Base-by-base conservation (phyloP, 176 grass and related monocot species). In the Oryza brachyantha region DNA sequence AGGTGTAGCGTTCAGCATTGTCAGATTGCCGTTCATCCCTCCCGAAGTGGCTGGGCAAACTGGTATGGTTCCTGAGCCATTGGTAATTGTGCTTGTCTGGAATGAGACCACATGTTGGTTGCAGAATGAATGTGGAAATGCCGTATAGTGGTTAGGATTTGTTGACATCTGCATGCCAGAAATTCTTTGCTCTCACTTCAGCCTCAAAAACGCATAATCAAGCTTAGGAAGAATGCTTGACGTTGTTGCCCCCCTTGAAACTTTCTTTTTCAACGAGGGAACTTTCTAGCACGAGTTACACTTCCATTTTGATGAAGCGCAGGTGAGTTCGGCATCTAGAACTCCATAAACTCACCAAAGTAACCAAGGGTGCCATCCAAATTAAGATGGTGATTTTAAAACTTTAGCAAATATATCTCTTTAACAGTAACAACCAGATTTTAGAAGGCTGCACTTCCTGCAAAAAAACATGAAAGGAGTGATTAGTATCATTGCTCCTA, bases 71-170 rank as follows among this genome's bases (percentile, higher is more conserved):
- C 59, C 90, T n/a, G 59, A 48, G 72, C 75, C 73, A 57, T 68
- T 90, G 59, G 88, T 82, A 77, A 86, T 13, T 73, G 86, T 52
- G 31, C 84, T 78, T 5, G 86, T 74, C 73, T 99, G 96, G 91
- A 99, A 96, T 4, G 92, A 99, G 89, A 99, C 92, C 57, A 96
- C 81, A 77, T 86, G 93, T 74, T 99, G 92, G 61, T 91, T 84
- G 73, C 70, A 88, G 70, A 91, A 89, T 21, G 90, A 84, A 48
- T 89, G 86, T 11, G 90, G 84, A 84, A 99, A 93, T 58, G 72
- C 60, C 36, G 84, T 88, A 67, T 76, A 96, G 66, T 93, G 68
- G 79, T 90, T 96, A 66, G 79, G 84, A 86, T 96, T 84, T 71
- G 78, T 88, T 74, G 86, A 87, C 90, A 93, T 99, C 89, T 91